phyloP scores from a whole-genome alignment of 2,329 filamentous ascomycete species.

The Tolypocladium inflatum region DNA sequence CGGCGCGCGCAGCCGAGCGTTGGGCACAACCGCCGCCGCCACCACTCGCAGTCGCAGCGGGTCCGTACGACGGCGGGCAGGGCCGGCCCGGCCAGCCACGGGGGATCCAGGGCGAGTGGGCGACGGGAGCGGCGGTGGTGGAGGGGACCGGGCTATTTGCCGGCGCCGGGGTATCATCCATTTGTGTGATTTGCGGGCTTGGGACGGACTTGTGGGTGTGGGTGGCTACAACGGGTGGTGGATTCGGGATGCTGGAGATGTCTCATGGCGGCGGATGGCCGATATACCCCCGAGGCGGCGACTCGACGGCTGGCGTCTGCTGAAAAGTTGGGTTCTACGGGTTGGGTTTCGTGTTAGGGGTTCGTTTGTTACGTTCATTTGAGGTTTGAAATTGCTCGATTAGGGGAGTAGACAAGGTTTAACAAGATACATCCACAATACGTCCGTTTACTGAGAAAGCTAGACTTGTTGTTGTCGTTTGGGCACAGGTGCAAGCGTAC shows the following conservation, averaged over 20 bases:
- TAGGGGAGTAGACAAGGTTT: no score
- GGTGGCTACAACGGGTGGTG: neutral
- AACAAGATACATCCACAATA: no score
- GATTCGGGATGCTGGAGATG: neutral
- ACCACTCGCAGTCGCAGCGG: neutral
- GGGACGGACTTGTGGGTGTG: neutral
- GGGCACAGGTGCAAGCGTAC: no score
- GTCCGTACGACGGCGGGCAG: neutral
- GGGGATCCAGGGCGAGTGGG: no score
- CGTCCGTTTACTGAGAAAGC: no score
- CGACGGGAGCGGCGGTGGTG: neutral
- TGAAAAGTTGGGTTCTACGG: neutral
- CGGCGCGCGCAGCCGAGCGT: no score
- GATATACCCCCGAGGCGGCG: neutral
- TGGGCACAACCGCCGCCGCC: no score
- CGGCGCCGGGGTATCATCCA: neutral
- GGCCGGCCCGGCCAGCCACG: neutral
- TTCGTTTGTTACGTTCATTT: neutral
- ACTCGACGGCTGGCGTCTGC: neutral
- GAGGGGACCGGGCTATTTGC: neutral
- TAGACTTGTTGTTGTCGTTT: no score
- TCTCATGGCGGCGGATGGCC: neutral
- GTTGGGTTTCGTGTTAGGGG: neutral
- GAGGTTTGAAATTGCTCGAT: neutral
- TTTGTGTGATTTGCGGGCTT: neutral